Conservation (phyloP, 1,139 yeast genomes). For the Candida albicans region DNA sequence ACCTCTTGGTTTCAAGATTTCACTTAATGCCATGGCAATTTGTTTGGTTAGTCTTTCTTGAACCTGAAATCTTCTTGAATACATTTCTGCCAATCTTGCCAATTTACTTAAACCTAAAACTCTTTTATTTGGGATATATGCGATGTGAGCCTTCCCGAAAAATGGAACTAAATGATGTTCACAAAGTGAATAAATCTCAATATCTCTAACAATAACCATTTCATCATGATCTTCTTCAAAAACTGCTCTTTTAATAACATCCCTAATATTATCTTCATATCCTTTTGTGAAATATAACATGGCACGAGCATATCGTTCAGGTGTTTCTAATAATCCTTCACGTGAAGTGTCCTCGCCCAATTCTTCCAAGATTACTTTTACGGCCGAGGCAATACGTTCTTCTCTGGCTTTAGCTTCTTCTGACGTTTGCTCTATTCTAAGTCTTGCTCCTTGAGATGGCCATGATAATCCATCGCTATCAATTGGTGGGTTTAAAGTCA, state of each 20-base stretch:
- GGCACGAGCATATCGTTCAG: conserved; percentile 94
- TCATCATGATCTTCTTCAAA: conserved; percentile 99
- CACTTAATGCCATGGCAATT: conserved; percentile 93
- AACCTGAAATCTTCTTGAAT: conserved; percentile 89
- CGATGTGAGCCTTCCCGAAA: conserved; percentile 94
- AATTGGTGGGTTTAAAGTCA: conserved; percentile 79
- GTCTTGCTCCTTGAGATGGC: conserved; percentile 90
- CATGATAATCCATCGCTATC: conserved; percentile 90
- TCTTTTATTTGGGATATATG: conserved; percentile 90
- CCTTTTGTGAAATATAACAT: conserved; percentile 96
- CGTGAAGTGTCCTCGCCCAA: conserved; percentile 89
- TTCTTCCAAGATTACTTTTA: conserved; percentile 75
- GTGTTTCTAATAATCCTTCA: conserved; percentile 92
- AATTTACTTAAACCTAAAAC: conserved; percentile 93
- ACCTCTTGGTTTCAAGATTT: conserved; percentile 89
- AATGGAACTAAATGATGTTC: conserved; percentile 98
- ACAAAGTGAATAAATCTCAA: conserved; percentile 87
- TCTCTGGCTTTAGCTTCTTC: conserved; percentile 66
- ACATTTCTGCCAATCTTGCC: conserved; percentile 97
- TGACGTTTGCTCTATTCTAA: conserved; percentile 63
- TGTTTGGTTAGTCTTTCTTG: conserved; percentile 96
- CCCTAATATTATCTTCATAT: conserved; percentile 86
- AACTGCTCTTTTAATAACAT: conserved; percentile 91
- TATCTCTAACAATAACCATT: conserved; percentile 96
- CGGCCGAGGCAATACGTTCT: conserved; percentile 78